Percentiles rank a stretch among this genome's conserved stretches.
Evolutionary conservation across 345 rosid species (phyloP).

Genomic region (Salix exigua): DNA sequence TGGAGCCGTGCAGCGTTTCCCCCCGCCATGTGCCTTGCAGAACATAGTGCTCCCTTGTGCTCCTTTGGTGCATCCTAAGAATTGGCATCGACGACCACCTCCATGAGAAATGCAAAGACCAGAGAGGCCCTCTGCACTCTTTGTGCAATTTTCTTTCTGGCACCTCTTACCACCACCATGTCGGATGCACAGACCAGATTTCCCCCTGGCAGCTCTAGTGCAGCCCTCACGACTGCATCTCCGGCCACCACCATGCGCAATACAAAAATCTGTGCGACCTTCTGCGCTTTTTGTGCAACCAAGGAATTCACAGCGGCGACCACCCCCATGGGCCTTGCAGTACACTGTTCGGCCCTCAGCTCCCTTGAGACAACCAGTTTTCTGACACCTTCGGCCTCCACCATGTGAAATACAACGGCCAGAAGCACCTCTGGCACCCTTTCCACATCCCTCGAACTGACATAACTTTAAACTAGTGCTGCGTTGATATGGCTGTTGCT

Average conservation of each 20-base stretch:
- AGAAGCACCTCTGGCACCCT: constrained; percentile 99
- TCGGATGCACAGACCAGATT: constrained; percentile 88
- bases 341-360: constrained; percentile 97
- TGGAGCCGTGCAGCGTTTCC: constrained; percentile 70
- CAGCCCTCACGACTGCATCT: constrained; percentile 84
- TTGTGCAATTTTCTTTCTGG: constrained; percentile 79
- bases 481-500: constrained; percentile 55
- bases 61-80: constrained; percentile 77
- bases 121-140: constrained; percentile 94
- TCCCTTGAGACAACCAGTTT: constrained; percentile 84
- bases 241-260: constrained; percentile 96
- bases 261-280: constrained; percentile 92
- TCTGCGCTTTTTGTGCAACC: constrained; percentile 99
- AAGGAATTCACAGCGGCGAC: constrained; percentile 85
- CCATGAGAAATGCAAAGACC: constrained; percentile 97
- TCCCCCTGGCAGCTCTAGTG: constrained; percentile 91
- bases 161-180: constrained; percentile 99
- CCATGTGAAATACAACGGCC: constrained; percentile 97
- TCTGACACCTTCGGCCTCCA: constrained; percentile 94
- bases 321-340: constrained; percentile 99
- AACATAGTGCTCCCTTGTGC: constrained; percentile 99
- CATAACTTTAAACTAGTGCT: constrained; percentile 60
- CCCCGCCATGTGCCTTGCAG: constrained; percentile 99
- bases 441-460: constrained; percentile 90
- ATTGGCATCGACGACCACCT: constrained; percentile 91